phyloP scores from a whole-genome alignment of 441 rosid genomes.

The Hypseocharis bilobata region DNA sequence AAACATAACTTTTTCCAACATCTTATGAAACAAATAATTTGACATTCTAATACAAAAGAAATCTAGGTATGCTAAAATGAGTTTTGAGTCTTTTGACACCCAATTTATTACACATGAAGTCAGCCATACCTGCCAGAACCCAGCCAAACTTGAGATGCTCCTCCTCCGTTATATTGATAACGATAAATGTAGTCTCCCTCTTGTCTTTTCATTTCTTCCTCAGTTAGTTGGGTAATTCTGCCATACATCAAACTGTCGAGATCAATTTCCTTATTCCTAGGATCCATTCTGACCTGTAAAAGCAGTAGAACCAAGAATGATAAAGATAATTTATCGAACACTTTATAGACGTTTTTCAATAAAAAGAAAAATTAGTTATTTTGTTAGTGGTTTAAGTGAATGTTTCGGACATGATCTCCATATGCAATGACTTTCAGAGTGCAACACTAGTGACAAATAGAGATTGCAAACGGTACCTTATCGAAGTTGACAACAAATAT shows the following conservation, averaged over 20 bases:
- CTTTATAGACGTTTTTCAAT: neutral
- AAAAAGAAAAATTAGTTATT: neutral
- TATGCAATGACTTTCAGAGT: neutral
- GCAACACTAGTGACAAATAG: slow-evolving; percentile 16
- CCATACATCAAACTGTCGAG: slow-evolving; percentile 58
- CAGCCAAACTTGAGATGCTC: slow-evolving; percentile 97
- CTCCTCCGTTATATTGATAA: slow-evolving; percentile 88
- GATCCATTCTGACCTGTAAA: slow-evolving; percentile 85
- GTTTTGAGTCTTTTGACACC: neutral
- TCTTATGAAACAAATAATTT: neutral
- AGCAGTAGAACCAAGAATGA: neutral
- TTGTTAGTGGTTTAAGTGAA: neutral
- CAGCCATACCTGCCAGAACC: slow-evolving; percentile 67
- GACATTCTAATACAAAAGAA: neutral
- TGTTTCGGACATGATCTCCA: neutral
- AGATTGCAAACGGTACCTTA: slow-evolving; percentile 47
- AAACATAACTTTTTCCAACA: neutral
- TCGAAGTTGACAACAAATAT: slow-evolving; percentile 84
- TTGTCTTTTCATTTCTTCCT: slow-evolving; percentile 73
- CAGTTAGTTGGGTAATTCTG: slow-evolving; percentile 44
- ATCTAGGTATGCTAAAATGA: neutral
- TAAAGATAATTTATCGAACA: slow-evolving; percentile 1
- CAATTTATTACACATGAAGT: slow-evolving; percentile 4
- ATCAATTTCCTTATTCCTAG: slow-evolving; percentile 65
- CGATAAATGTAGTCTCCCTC: slow-evolving; percentile 88